These are phyloP conservation scores for Alternaria longipes DNA, from an alignment of 2,329 filamentous ascomycete genomes.

Conservation along the genomic window DNA sequence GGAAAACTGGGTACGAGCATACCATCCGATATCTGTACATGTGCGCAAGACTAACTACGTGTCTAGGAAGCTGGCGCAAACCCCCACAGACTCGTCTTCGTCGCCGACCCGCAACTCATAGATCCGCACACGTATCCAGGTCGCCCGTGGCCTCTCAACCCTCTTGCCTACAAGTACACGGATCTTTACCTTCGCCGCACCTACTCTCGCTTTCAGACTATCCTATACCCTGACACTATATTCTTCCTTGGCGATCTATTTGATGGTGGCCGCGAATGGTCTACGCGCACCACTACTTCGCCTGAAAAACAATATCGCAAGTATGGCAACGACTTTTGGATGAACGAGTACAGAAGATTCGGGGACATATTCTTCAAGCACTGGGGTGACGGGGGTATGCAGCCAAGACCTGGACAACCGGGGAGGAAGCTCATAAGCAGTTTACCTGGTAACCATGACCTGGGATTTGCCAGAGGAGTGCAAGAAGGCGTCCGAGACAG, in stretches of 20 bases:
- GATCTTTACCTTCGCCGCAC: slow-evolving; percentile 89
- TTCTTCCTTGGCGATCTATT: slow-evolving; percentile 95
- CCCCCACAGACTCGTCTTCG: slow-evolving; percentile 83
- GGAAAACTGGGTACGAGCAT: slow-evolving; percentile 82
- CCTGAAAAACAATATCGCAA: slow-evolving; percentile 75
- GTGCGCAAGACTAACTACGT: slow-evolving; percentile 21
- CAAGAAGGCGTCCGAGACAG: slow-evolving; percentile 81
- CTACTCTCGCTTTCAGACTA: slow-evolving; percentile 78
- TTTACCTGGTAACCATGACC: slow-evolving; percentile 92
- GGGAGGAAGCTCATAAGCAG: slow-evolving; percentile 83
- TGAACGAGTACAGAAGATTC: slow-evolving; percentile 86
- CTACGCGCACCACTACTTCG: slow-evolving; percentile 63
- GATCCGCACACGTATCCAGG: slow-evolving; percentile 95
- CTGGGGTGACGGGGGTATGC: slow-evolving; percentile 67
- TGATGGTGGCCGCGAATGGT: slow-evolving; percentile 96
- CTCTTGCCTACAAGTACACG: slow-evolving; percentile 74
- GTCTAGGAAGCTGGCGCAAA: slow-evolving; percentile 75
- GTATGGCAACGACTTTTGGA: slow-evolving; percentile 86
- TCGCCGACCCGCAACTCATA: slow-evolving; percentile 91
- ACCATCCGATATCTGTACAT: background rate
- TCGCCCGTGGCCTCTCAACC: slow-evolving; percentile 76
- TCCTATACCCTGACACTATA: slow-evolving; percentile 83
- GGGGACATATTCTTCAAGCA: slow-evolving; percentile 81
- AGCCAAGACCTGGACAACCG: slow-evolving; percentile 66
- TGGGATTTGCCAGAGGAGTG: slow-evolving; percentile 88